phyloP scores from a whole-genome alignment of 2,329 filamentous ascomycete species.

The Tetracladium maxilliforme region DNA sequence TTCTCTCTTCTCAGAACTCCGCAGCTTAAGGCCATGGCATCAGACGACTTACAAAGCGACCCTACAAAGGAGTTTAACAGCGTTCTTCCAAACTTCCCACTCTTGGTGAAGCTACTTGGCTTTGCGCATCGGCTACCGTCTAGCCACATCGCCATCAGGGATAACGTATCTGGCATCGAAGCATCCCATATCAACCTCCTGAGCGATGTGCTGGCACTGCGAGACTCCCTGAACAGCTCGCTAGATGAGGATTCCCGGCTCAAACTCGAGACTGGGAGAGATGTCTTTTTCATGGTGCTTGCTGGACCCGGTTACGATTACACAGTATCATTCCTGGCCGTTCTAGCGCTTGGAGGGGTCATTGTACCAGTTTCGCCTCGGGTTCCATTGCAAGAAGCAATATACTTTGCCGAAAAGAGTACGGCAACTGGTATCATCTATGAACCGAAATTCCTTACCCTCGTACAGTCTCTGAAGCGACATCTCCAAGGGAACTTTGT shows the following conservation, averaged over 20 bases:
- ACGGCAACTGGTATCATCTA: constrained; percentile 18
- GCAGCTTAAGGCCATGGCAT: too few species aligned
- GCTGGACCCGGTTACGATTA: constrained; percentile 30
- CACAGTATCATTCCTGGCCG: constrained; percentile 27
- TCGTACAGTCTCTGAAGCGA: too few species aligned
- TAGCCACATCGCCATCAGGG: constrained; percentile 1
- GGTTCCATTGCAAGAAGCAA: constrained; percentile 24
- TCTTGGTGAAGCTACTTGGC: neutral
- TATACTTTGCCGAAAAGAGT: constrained; percentile 26
- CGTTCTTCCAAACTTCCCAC: constrained; percentile 1
- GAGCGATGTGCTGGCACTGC: constrained; percentile 25
- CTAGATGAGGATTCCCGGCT: constrained; percentile 7
- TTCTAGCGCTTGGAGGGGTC: constrained; percentile 28
- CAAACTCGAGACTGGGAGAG: constrained; percentile 16
- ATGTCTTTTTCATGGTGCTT: constrained; percentile 27
- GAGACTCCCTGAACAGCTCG: constrained; percentile 16
- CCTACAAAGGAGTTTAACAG: neutral
- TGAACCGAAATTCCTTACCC: too few species aligned
- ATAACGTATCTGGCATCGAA: neutral
- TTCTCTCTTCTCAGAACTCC: constrained; percentile 1
- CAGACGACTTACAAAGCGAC: too few species aligned
- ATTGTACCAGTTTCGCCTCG: constrained; percentile 26
- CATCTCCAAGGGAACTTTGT: too few species aligned
- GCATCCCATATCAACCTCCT: constrained; percentile 24
- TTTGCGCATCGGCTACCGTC: neutral